Conservation (phyloP, 768 basidiomycete genomes). For the Suillus luteus region DNA sequence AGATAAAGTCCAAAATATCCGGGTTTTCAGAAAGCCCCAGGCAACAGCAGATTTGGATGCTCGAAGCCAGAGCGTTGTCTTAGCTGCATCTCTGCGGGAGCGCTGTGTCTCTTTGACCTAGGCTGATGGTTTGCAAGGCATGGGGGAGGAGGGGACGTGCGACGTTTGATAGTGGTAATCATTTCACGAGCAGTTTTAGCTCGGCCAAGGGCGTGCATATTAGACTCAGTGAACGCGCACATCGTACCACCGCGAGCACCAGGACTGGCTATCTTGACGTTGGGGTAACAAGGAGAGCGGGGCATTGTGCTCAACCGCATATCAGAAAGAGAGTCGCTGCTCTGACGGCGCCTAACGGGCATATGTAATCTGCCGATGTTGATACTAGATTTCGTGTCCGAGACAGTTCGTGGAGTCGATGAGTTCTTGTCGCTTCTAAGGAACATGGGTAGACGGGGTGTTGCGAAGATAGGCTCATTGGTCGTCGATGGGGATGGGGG, state of each 20-base stretch:
- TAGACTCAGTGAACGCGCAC: constrained; percentile 52
- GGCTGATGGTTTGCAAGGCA: constrained; percentile 26
- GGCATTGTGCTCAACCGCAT: constrained; percentile 23
- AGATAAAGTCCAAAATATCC: not conserved
- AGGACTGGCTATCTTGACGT: constrained; percentile 52
- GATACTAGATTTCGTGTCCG: constrained; percentile 28
- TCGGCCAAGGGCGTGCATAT: constrained; percentile 54
- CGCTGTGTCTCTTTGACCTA: constrained; percentile 58
- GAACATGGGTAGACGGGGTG: constrained; percentile 38
- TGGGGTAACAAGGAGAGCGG: constrained; percentile 40
- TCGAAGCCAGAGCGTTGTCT: constrained; percentile 55
- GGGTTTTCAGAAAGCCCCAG: constrained; percentile 55
- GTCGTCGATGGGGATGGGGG: not conserved
- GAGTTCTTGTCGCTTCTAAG: constrained; percentile 20
- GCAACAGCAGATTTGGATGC: constrained; percentile 57
- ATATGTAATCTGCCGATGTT: constrained; percentile 45
- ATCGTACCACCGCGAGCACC: constrained; percentile 45
- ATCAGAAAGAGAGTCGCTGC: constrained; percentile 14
- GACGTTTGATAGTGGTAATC: constrained; percentile 63
- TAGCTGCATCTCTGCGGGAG: constrained; percentile 60
- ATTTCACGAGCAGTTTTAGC: constrained; percentile 62
- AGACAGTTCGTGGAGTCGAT: constrained; percentile 15
- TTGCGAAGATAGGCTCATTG: not conserved
- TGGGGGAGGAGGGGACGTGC: constrained; percentile 41
- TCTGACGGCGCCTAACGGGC: constrained; percentile 37